Conservation (phyloP, 2,329 filamentous ascomycete species). For the Ascochyta viciae-villosae region DNA sequence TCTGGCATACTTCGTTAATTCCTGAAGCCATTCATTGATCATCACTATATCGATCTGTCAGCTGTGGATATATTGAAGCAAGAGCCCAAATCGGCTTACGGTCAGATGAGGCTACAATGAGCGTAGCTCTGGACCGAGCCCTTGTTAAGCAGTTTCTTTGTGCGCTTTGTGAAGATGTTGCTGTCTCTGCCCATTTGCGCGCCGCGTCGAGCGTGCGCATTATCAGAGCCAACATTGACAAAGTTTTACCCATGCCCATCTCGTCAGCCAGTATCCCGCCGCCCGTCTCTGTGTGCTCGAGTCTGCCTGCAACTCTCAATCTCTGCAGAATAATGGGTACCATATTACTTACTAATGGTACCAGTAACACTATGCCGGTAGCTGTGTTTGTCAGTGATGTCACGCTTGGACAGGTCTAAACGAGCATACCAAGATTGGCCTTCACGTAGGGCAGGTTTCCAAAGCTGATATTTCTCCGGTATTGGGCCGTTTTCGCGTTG, state of each 20-base stretch:
- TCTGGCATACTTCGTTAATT: conserved; percentile 45
- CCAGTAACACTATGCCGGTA: conserved; percentile 54
- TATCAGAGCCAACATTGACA: conserved; percentile 61
- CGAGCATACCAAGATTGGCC: conserved; percentile 27
- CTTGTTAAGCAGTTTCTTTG: not conserved
- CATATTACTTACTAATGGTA: conserved; percentile 20
- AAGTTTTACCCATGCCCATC: conserved; percentile 67
- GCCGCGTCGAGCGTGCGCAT: conserved; percentile 51
- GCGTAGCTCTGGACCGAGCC: conserved; percentile 28
- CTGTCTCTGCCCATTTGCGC: conserved; percentile 41
- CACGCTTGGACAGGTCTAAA: not conserved
- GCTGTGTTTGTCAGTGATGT: conserved; percentile 15
- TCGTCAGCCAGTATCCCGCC: conserved; percentile 66
- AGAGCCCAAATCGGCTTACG: conserved; percentile 36
- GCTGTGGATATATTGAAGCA: not conserved
- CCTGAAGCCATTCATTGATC: conserved; percentile 43
- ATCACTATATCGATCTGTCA: conserved; percentile 45
- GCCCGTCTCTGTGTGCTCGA: conserved; percentile 35
- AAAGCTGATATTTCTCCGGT: conserved; percentile 35
- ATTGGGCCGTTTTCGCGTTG: conserved; percentile 44
- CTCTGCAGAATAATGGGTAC: not conserved
- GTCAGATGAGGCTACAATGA: conserved; percentile 42
- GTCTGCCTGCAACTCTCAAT: not conserved
- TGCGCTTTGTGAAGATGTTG: not conserved
- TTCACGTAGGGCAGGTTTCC: conserved; percentile 30